A percentile compares a stretch with the other conserved stretches of the same genome.
These are phyloP conservation scores for Dictyostelium intermedium DNA, from an alignment of 78 protist genomes.

Conservation along the genomic window DNA sequence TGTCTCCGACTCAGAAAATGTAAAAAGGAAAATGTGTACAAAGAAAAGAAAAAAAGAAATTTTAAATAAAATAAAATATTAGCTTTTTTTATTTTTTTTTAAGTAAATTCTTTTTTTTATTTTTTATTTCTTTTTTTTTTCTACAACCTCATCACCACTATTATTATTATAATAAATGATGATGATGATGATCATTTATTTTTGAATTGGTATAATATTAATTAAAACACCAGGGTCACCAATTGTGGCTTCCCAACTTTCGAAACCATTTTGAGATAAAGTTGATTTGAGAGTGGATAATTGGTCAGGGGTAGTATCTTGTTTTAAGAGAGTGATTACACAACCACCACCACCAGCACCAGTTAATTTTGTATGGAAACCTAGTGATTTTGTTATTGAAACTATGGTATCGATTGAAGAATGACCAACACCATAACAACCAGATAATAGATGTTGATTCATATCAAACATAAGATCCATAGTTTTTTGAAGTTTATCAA, in stretches of 20 bases:
- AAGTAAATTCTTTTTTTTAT: background rate
- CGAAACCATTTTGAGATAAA: conserved; percentile 15
- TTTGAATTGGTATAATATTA: background rate
- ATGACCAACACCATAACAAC: conserved; percentile 79
- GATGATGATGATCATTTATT: too few relatives aligned
- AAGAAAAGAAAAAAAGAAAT: too few relatives aligned
- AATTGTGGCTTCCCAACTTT: conserved; percentile 71
- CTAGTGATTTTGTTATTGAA: conserved; percentile 12
- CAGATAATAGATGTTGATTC: conserved; percentile 53
- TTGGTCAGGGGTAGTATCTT: background rate
- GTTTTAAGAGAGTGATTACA: conserved; percentile 47
- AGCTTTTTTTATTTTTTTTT: background rate
- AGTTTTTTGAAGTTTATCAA: conserved; percentile 22
- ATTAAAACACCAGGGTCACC: conserved; percentile 64
- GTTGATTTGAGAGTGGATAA: background rate
- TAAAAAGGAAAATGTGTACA: background rate
- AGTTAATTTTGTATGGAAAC: conserved; percentile 76
- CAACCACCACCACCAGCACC: conserved; percentile 90
- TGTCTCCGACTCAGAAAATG: too few relatives aligned
- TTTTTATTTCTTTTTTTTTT: too few relatives aligned
- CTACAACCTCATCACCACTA: too few relatives aligned
- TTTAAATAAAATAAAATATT: too few relatives aligned
- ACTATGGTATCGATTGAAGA: conserved; percentile 27
- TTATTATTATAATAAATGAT: too few relatives aligned
- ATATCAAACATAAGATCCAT: conserved; percentile 71